Conservation (phyloP, 805 yeast species). For the Starmerella gropengiesseri region DNA sequence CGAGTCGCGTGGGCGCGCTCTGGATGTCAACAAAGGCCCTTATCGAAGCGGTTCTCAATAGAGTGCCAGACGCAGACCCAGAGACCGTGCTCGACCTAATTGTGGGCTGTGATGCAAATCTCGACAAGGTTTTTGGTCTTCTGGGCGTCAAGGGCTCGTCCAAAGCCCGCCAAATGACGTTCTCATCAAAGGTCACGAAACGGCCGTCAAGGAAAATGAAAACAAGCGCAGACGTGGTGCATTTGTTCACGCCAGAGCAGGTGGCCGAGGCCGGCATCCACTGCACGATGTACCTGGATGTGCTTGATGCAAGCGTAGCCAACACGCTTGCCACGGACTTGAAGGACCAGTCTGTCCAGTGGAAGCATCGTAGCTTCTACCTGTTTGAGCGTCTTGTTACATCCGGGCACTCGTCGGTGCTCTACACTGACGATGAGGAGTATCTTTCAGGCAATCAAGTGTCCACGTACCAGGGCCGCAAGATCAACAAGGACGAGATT, state of each 20-base stretch:
- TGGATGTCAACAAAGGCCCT: conserved; percentile 22
- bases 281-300: conserved; percentile 43
- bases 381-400: conserved; percentile 52
- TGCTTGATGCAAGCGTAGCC: conserved; percentile 44
- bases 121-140: conserved; percentile 34
- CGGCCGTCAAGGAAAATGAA: conserved; percentile 7
- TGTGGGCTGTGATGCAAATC: conserved; percentile 43
- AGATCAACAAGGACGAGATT: conserved; percentile 21
- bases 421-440: conserved; percentile 29
- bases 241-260: conserved; percentile 42
- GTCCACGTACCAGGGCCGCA: conserved; percentile 33
- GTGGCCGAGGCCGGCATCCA: conserved; percentile 34
- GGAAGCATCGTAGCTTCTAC: conserved; percentile 41
- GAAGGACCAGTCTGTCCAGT: conserved; percentile 33
- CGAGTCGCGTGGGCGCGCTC: too few relatives aligned
- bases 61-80: conserved; percentile 37
- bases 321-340: conserved; percentile 36
- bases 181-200: conserved; percentile 10
- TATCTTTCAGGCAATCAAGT: conserved; percentile 15
- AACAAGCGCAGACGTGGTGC: conserved; percentile 17
- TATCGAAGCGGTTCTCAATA: conserved; percentile 21
- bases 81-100: conserved; percentile 42
- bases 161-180: conserved; percentile 19
- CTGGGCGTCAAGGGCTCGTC: conserved; percentile 27
- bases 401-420: conserved; percentile 44